phyloP scores from a whole-genome alignment of 148 eudicot species.

The Dianthus caryophyllus region DNA sequence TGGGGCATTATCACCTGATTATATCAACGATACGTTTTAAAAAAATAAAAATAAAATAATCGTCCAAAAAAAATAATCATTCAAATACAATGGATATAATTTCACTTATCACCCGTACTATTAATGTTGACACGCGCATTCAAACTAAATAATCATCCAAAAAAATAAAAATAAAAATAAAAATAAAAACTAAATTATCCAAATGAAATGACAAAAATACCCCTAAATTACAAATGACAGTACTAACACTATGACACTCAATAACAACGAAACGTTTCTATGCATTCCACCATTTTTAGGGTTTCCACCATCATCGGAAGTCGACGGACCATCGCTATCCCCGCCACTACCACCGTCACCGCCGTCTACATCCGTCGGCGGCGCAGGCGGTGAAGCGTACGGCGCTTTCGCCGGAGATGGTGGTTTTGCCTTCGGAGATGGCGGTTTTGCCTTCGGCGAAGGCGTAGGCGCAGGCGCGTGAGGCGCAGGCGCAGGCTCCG shows the following conservation, averaged over 20 bases:
- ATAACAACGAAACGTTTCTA: conserved; percentile 24
- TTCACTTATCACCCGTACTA: no score
- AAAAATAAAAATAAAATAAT: no score
- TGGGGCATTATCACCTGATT: no score
- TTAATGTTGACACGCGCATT: no score
- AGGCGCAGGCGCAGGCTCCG: conserved; percentile 22
- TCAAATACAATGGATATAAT: no score
- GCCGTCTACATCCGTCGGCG: not conserved
- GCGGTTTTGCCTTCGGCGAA: conserved; percentile 16
- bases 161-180: not conserved
- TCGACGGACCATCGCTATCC: conserved; percentile 21
- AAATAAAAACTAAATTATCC: not conserved
- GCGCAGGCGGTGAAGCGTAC: not conserved
- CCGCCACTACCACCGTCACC: not conserved
- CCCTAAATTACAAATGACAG: conserved; percentile 34
- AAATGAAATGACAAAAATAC: conserved; percentile 26
- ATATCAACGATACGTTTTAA: no score
- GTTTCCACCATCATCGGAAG: conserved; percentile 10
- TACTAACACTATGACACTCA: conserved; percentile 19
- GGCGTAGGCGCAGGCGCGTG: conserved; percentile 36
- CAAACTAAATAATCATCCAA: not conserved
- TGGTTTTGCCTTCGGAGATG: conserved; percentile 24
- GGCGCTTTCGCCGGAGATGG: not conserved
- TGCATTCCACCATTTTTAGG: conserved; percentile 21
- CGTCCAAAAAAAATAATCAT: no score